A percentile compares a stretch with the other conserved stretches of the same genome.
These are phyloP conservation scores for Monilinia fructicola DNA, from an alignment of 2,329 filamentous ascomycete species.

Conservation along the genomic window DNA sequence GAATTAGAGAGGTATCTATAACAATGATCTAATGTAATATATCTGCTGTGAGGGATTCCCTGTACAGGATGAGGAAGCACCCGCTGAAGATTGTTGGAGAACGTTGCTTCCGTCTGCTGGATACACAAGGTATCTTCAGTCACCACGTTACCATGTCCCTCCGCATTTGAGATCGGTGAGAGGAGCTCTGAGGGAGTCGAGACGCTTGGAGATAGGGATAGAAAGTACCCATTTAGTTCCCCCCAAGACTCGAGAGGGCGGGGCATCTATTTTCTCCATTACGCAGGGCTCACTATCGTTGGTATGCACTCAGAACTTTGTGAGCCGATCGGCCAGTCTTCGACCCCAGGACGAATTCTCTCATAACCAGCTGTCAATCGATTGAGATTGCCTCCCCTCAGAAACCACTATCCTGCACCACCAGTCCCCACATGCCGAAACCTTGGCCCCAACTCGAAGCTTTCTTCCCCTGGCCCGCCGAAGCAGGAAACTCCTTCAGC, in stretches of 20 bases:
- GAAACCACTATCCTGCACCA: conserved; percentile 10
- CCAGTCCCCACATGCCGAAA: conserved; percentile 12
- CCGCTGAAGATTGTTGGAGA: not conserved
- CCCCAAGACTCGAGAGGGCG: not conserved
- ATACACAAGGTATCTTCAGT: not conserved
- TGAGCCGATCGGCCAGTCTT: too few relatives aligned
- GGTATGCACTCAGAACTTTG: not conserved
- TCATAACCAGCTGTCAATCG: not conserved
- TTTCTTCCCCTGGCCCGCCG: not conserved
- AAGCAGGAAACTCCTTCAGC: conserved; percentile 20
- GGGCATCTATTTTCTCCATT: not conserved
- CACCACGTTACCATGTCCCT: rapidly evolving
- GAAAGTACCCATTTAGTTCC: not conserved
- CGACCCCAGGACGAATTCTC: too few relatives aligned
- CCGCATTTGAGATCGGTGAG: rapidly evolving
- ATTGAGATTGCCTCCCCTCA: not conserved
- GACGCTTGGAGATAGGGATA: not conserved
- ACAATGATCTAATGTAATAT: not conserved
- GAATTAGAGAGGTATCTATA: not conserved
- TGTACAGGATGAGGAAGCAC: not conserved
- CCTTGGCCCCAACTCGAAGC: not conserved
- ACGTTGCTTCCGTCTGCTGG: rapidly evolving
- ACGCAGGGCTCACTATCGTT: not conserved
- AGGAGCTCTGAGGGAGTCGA: not conserved
- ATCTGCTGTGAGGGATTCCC: not conserved